Percentiles rank a stretch among this genome's conserved stretches.
These are phyloP conservation scores for Asparagopsis taxiformis DNA, from an alignment of 31 red algal species.

Conservation along the genomic window DNA sequence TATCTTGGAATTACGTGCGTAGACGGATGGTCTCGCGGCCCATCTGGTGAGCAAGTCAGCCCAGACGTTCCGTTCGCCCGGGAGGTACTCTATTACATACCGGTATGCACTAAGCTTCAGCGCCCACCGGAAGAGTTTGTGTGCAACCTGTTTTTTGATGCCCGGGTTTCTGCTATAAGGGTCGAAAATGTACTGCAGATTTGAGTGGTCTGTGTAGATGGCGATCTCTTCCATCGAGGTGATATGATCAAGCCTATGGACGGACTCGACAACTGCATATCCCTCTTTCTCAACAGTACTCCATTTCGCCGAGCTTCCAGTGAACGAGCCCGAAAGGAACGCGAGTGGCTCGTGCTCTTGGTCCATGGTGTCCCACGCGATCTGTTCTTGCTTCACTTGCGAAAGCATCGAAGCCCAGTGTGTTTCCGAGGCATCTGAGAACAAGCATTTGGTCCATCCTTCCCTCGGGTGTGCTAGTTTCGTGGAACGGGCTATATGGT, in stretches of 20 bases:
- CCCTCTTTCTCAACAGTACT: slow-evolving; percentile 6
- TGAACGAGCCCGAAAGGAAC: slow-evolving; percentile 7
- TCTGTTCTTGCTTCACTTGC: no score
- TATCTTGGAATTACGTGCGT: neutral
- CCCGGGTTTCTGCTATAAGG: slow-evolving; percentile 12
- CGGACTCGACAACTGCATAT: neutral
- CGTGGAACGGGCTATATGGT: neutral
- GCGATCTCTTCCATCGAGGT: neutral
- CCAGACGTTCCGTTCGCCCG: slow-evolving; percentile 4
- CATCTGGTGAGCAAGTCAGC: slow-evolving; percentile 11
- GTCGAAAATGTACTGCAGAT: slow-evolving; percentile 9
- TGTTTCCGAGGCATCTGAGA: slow-evolving; percentile 3
- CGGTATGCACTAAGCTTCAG: slow-evolving; percentile 10
- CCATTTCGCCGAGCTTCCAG: slow-evolving; percentile 3
- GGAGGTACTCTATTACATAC: slow-evolving; percentile 3
- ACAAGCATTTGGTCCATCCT: no score
- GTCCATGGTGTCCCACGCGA: no score
- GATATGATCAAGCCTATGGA: neutral
- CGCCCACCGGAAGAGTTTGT: slow-evolving; percentile 13
- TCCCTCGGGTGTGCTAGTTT: no score
- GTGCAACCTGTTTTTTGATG: neutral
- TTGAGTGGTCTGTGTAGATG: neutral
- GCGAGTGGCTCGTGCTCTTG: slow-evolving; percentile 10
- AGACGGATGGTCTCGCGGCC: neutral
- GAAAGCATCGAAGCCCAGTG: neutral